phyloP scores from a whole-genome alignment of 129 eudicot species.

The Flaveria ramosissima region DNA sequence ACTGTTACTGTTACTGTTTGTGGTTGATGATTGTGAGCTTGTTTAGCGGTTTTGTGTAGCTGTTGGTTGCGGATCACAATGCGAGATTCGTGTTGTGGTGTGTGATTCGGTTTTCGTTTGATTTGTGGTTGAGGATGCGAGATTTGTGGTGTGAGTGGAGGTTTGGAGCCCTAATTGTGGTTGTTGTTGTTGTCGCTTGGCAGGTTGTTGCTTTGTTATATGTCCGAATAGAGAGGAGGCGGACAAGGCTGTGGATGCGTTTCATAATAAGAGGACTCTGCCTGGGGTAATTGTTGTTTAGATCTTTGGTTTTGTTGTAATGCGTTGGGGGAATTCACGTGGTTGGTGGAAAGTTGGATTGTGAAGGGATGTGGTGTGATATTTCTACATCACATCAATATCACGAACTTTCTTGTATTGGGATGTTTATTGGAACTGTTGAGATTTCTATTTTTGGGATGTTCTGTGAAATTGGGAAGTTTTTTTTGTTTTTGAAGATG shows the following conservation, averaged over 20 bases:
- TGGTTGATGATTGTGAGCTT: neutral
- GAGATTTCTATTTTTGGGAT: conserved; percentile 31
- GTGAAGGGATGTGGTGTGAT: conserved; percentile 15
- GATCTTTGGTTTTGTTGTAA: conserved; percentile 35
- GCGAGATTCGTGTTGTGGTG: conserved; percentile 39
- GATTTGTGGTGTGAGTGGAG: conserved; percentile 36
- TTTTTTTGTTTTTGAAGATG: neutral
- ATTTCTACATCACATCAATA: conserved; percentile 14
- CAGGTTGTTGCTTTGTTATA: conserved; percentile 93
- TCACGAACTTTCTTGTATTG: conserved; percentile 22
- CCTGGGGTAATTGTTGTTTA: conserved; percentile 65
- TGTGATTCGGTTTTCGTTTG: neutral
- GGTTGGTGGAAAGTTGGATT: conserved; percentile 26
- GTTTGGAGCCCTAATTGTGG: conserved; percentile 42
- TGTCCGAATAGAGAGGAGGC: conserved; percentile 95
- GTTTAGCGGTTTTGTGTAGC: conserved; percentile 2
- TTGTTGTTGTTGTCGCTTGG: neutral
- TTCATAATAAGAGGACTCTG: conserved; percentile 81
- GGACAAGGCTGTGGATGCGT: conserved; percentile 85
- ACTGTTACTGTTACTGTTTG: neutral
- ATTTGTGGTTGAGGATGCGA: neutral
- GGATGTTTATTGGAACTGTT: conserved; percentile 19
- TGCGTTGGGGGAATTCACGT: conserved; percentile 32
- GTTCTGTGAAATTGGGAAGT: conserved; percentile 4
- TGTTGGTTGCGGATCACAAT: conserved; percentile 44